Percentiles rank a stretch among this genome's conserved stretches.
Evolutionary conservation across 2,329 filamentous ascomycete species (phyloP).

Genomic region (Lachnellula subtilissima): DNA sequence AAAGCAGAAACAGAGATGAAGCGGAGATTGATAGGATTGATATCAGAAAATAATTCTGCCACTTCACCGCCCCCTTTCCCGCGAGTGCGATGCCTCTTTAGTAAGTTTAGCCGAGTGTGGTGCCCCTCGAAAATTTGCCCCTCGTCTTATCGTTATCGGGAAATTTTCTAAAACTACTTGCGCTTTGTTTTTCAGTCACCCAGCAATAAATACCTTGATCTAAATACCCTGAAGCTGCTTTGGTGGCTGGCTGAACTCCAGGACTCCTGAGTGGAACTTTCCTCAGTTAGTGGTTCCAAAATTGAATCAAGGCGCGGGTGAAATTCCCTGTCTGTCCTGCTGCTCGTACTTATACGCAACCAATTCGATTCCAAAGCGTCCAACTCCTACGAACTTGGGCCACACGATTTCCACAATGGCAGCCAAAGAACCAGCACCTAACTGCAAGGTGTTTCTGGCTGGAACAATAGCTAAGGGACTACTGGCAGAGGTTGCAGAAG

Average conservation of each 20-base stretch:
- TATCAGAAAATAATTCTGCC: neutral
- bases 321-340: too few relatives aligned
- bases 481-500: constrained; percentile 71
- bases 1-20: neutral
- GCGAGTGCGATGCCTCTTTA: neutral
- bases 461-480: constrained; percentile 80
- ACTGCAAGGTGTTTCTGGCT: constrained; percentile 91
- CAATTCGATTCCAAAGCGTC: neutral
- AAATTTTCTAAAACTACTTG: constrained; percentile 3
- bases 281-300: too few relatives aligned
- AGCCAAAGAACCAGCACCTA: constrained; percentile 29
- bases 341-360: too few relatives aligned
- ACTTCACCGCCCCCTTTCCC: neutral
- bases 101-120: neutral
- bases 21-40: neutral
- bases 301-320: too few relatives aligned
- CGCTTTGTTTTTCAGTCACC: too few relatives aligned
- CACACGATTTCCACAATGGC: constrained; percentile 9
- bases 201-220: too few relatives aligned
- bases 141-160: constrained; percentile 6
- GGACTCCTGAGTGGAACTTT: too few relatives aligned
- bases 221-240: too few relatives aligned
- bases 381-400: neutral
- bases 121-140: constrained; percentile 3
- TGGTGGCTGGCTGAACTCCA: too few relatives aligned